Evolutionary conservation across 371 early-diverging fungal species (phyloP).

Genomic region (Entomophthora muscae): DNA sequence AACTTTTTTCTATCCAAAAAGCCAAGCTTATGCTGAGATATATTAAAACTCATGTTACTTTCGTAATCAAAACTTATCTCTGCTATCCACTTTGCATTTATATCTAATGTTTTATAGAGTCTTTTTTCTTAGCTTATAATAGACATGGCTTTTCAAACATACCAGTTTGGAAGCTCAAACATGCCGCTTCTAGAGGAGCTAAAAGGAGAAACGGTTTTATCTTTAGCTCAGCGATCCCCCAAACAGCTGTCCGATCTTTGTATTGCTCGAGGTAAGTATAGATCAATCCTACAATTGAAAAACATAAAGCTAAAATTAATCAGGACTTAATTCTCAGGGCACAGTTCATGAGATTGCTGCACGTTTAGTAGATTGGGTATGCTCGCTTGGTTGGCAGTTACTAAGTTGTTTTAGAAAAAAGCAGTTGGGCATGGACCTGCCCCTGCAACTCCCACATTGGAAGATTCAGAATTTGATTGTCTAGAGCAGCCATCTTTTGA

Average conservation of each 20-base stretch:
- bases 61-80: too few species aligned
- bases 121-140: too few species aligned
- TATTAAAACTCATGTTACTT: too few species aligned
- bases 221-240: neutral
- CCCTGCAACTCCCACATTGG: neutral
- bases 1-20: too few species aligned
- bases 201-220: neutral
- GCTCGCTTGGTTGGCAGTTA: neutral
- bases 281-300: neutral
- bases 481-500: neutral
- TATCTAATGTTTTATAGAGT: too few species aligned
- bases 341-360: neutral
- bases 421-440: constrained; percentile 1
- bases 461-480: neutral
- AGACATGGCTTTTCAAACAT: neutral
- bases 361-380: constrained; percentile 1
- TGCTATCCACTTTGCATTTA: too few species aligned
- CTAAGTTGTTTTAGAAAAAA: neutral
- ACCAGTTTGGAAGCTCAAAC: neutral
- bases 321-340: neutral
- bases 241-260: neutral
- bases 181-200: neutral
- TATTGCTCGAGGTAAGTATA: neutral
- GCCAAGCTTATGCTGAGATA: too few species aligned
- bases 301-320: too few species aligned